These are phyloP conservation scores for Boletus speciosus DNA, from an alignment of 768 basidiomycete genomes.

Conservation along the genomic window DNA sequence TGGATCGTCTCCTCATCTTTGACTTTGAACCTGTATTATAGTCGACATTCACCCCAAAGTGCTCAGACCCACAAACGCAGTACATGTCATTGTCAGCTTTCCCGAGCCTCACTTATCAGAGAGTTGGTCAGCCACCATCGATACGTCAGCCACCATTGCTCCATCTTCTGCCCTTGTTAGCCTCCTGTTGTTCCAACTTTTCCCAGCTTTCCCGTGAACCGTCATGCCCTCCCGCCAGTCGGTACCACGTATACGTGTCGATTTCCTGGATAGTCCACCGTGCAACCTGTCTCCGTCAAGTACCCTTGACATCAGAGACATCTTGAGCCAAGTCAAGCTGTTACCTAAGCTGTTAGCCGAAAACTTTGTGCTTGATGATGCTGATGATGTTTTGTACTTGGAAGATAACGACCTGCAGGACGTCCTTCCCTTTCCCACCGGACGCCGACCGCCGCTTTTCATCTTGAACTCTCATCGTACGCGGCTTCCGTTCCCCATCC, in stretches of 20 bases:
- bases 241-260: constrained; percentile 24
- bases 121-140: constrained; percentile 22
- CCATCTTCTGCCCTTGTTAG: neutral
- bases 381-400: constrained; percentile 4
- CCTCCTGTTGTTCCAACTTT: constrained; percentile 8
- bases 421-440: constrained; percentile 32
- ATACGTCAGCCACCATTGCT: constrained; percentile 20
- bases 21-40: constrained; percentile 9
- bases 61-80: neutral
- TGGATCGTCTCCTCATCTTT: constrained; percentile 7
- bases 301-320: constrained; percentile 28
- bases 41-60: neutral
- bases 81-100: neutral
- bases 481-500: constrained; percentile 23
- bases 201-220: neutral
- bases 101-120: neutral
- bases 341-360: constrained; percentile 23
- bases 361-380: constrained; percentile 16
- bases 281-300: constrained; percentile 16
- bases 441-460: constrained; percentile 28
- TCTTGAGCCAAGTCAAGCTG: constrained; percentile 11
- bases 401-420: constrained; percentile 18
- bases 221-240: constrained; percentile 18
- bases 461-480: constrained; percentile 20
- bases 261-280: constrained; percentile 12